Percentiles rank a stretch among this genome's conserved stretches.
These are phyloP conservation scores for Candida gigantensis DNA, from an alignment of 1,139 yeast genomes.

Conservation along the genomic window DNA sequence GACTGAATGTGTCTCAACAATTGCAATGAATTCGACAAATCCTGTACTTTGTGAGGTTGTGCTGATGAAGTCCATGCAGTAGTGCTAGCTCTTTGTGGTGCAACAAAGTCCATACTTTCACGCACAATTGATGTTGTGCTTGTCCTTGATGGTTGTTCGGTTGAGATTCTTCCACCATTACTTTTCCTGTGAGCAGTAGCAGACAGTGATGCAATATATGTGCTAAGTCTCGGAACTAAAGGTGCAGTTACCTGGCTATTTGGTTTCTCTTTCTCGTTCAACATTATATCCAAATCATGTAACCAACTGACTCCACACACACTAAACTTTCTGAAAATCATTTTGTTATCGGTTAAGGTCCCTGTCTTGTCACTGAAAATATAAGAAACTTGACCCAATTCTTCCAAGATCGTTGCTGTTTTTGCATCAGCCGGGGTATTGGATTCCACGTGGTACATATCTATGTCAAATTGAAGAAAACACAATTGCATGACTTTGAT, in stretches of 20 bases:
- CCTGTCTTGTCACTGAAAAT: constrained; percentile 97
- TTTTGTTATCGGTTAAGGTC: constrained; percentile 86
- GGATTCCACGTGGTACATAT: constrained; percentile 84
- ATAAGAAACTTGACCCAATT: constrained; percentile 93
- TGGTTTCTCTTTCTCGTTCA: constrained; percentile 23
- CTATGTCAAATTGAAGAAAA: constrained; percentile 84
- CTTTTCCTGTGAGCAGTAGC: constrained; percentile 1
- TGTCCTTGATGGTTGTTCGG: constrained; percentile 16
- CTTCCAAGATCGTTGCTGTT: constrained; percentile 94
- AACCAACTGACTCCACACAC: constrained; percentile 89
- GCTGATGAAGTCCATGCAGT: constrained; percentile 41
- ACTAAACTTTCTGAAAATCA: constrained; percentile 83
- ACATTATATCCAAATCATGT: constrained; percentile 66
- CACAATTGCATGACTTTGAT: constrained; percentile 85
- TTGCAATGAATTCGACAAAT: constrained; percentile 43
- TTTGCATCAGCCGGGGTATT: constrained; percentile 94
- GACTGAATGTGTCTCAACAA: constrained; percentile 68
- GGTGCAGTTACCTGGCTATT: constrained; percentile 12
- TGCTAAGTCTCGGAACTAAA: constrained; percentile 14
- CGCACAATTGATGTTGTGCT: constrained; percentile 38
- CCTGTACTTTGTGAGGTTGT: constrained; percentile 34
- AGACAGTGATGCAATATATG: constrained; percentile 24
- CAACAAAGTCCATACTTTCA: constrained; percentile 23
- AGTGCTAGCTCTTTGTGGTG: constrained; percentile 22
- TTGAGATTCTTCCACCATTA: background rate